Evolutionary conservation across 768 basidiomycete genomes (phyloP), one percentile per base, ranked within the genome.

Genomic region (Boletellus emodensis): DNA sequence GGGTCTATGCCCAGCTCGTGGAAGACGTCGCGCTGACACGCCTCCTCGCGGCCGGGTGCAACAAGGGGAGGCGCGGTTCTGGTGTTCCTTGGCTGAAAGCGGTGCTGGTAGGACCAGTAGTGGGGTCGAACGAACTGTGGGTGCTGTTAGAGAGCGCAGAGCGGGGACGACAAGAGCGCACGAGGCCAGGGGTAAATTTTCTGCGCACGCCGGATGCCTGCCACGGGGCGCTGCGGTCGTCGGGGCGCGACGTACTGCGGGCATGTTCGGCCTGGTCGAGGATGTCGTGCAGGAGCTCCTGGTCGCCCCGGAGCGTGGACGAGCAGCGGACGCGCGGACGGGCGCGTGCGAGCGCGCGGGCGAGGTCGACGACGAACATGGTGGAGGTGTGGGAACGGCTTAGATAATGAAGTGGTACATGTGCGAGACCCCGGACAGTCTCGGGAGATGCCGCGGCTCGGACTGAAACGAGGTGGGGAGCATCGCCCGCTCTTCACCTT

Each of bases 1-100:
- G 93, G 93, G 66, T 92, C 83, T 55, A 94, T 73, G 50, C 74
- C 71, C 28, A 87, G 75, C 57, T 86, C 81, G 67, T 83, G 71
- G 69, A 95, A 88, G 22, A 81, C 65, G 66, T 96, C 94, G 8
- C 68, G 65, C 24, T 71, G 60, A 26, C 76, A 76, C 4, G 90
- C 81, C 44, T 79, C 69, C 30, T 71, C 62, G 9, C 76, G 73
- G 18, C 74, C 68, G 30, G 85, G 89, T 36, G 81, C 86, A 13
- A 86, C 76, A 13, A 71, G 61, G 7, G 77, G 61, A 24, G 71
- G 68, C 37, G 68, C 71, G 2, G 44, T 49, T 26, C 54, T 57
- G 11, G 48, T 44, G 3, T 43, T 52, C 24, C 56, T 59, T 28
- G 53, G 57, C 36, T 62, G 66, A 46, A 53, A 62, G n/a, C 72